Evolutionary conservation across 2,329 filamentous ascomycete species (phyloP).

Genomic region (Taxawa tesnikishii): DNA sequence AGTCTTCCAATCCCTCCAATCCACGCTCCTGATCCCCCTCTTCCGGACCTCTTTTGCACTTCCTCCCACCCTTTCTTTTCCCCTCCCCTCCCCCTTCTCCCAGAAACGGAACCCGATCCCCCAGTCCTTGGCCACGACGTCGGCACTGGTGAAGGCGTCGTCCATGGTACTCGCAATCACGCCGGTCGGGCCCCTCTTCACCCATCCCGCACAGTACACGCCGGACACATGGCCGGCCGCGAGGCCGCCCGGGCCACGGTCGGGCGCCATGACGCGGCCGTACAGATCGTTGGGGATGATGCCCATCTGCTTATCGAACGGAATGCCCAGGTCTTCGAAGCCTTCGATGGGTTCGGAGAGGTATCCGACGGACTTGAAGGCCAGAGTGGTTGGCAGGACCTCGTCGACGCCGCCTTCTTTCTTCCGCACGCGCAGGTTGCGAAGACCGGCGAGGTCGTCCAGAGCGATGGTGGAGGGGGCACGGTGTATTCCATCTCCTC

Average conservation of each 20-base stretch:
- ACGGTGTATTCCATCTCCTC: constrained; percentile 32
- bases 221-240: constrained; percentile 48
- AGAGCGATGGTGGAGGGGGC: constrained; percentile 27
- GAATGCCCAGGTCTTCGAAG: constrained; percentile 59
- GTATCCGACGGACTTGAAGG: constrained; percentile 93
- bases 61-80: constrained; percentile 61
- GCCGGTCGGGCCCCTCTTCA: constrained; percentile 86
- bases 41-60: constrained; percentile 48
- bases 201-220: constrained; percentile 91
- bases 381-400: constrained; percentile 51
- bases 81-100: constrained; percentile 25
- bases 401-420: constrained; percentile 3
- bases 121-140: constrained; percentile 76
- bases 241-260: constrained; percentile 26
- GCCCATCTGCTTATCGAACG: constrained; percentile 63
- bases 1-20: constrained; percentile 74
- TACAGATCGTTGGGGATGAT: constrained; percentile 71
- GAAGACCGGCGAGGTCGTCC: constrained; percentile 4
- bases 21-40: constrained; percentile 50
- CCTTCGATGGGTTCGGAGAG: constrained; percentile 67
- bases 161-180: constrained; percentile 95
- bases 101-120: constrained; percentile 32
- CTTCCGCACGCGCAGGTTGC: constrained; percentile 6
- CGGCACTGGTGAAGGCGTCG: constrained; percentile 82
- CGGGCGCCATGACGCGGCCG: constrained; percentile 52